Base-by-base conservation (phyloP, 2,329 filamentous ascomycete species). In the Aspergillus fumigatus region DNA sequence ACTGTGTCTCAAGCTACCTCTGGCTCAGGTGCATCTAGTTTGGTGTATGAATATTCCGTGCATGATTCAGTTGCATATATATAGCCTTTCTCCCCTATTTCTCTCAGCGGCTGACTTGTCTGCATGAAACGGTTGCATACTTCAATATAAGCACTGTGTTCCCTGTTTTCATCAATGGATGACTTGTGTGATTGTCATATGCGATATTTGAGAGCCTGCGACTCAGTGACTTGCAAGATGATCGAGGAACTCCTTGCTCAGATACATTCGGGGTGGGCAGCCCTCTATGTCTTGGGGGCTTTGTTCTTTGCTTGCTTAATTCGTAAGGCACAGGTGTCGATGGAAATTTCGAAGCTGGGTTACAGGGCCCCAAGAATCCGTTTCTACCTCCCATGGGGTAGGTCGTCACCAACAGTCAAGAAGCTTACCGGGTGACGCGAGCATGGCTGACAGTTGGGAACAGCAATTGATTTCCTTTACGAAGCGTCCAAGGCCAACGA, bases 391-490 rank as follows among this genome's bases (percentile, higher is more conserved):
- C 75, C 75, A 38, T 69, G 75, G 48, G 72, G 73, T 73, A 57
- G 43, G 70, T 63, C n/a, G 19, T 19, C 17, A 17, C 14, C 10
- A 21, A 29, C n/a, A 41, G 32, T 35, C 38, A 10, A 14, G 9
- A 14, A 11, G 25, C 17, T n/a, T 14, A 11, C 23, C 6, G 11
- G 25, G 14, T 38, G 14, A 38, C 14, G 14, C 35, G 45, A 50
- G 41, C 35, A 40, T 19, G 38, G 27, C 58, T 65, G 43, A 64
- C 50, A n/a, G 49, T 35, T 47, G 9, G 17, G 14, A n/a, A 11
- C 58, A 87, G 88, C 87, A 49, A 61, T 92, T 45, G 88, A 89
- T 62, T 77, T 90, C 58, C 74, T 92, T 32, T 78, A 76, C 64
- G 68, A 73, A n/a, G 80, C 82, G n/a, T 66, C 90, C 48, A 72